These are phyloP conservation scores for Metschnikowia cubensis DNA, from an alignment of 805 yeast species.

Conservation along the genomic window DNA sequence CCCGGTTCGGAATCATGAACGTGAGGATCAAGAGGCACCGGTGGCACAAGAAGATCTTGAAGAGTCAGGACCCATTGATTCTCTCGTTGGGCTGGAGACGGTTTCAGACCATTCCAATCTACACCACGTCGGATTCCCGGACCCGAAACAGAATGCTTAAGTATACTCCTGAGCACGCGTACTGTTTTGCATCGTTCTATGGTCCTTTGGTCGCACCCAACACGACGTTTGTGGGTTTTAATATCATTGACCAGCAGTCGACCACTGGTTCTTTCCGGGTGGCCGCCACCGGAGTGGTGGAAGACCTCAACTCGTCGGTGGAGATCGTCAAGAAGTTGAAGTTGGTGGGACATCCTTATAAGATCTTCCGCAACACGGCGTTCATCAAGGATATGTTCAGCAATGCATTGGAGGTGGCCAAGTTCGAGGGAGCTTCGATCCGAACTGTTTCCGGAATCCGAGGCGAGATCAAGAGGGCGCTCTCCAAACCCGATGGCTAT, in stretches of 20 bases:
- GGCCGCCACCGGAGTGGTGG: slow-evolving; percentile 95
- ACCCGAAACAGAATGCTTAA: slow-evolving; percentile 97
- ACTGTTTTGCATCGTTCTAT: slow-evolving; percentile 91
- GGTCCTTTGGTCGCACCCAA: slow-evolving; percentile 98
- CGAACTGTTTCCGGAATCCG: slow-evolving; percentile 96
- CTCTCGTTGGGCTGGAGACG: slow-evolving; percentile 97
- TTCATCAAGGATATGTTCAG: slow-evolving; percentile 96
- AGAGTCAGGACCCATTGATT: slow-evolving; percentile 92
- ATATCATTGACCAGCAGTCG: slow-evolving; percentile 74
- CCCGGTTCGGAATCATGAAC: slow-evolving; percentile 86
- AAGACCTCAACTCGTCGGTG: slow-evolving; percentile 82
- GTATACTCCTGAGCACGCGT: slow-evolving; percentile 97
- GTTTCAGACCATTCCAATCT: slow-evolving; percentile 93
- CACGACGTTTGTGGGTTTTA: slow-evolving; percentile 95
- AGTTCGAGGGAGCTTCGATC: slow-evolving; percentile 96
- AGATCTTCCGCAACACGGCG: slow-evolving; percentile 93
- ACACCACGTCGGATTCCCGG: slow-evolving; percentile 95
- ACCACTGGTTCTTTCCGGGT: slow-evolving; percentile 90
- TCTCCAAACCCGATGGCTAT: slow-evolving; percentile 91
- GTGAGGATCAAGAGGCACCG: slow-evolving; percentile 96
- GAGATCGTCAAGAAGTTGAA: slow-evolving; percentile 96
- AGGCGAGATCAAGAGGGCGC: slow-evolving; percentile 95
- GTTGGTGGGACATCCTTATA: slow-evolving; percentile 90
- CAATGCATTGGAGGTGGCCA: slow-evolving; percentile 89
- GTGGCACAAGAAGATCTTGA: slow-evolving; percentile 96